Conservation (phyloP, 179 eudicot species). For the Drosera spatulata region DNA sequence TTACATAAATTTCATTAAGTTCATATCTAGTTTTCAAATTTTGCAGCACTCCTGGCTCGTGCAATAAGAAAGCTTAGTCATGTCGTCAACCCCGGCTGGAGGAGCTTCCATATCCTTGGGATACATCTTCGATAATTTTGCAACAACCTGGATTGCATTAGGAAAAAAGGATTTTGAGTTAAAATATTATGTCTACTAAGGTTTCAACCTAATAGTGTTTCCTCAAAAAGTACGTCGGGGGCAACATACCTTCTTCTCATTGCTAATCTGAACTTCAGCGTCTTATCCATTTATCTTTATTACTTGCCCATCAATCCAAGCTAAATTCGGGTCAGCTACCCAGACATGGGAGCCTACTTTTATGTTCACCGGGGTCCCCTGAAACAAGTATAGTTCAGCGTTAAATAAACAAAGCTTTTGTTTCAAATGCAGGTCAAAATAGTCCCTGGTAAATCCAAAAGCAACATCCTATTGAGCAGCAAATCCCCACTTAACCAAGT, state of each 20-base stretch:
- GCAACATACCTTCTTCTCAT: constrained; percentile 64
- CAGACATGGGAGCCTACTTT: constrained; percentile 90
- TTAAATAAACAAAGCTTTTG: too few species aligned
- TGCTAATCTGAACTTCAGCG: constrained; percentile 57
- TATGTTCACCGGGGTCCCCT: constrained; percentile 73
- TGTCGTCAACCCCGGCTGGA: constrained; percentile 61
- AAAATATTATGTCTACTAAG: not conserved
- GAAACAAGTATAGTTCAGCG: constrained; percentile 7
- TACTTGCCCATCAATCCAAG: constrained; percentile 97
- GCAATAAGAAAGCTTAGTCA: constrained; percentile 60
- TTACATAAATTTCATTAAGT: constrained; percentile 54
- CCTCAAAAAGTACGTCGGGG: too few species aligned
- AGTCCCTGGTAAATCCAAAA: too few species aligned
- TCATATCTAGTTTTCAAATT: constrained; percentile 44
- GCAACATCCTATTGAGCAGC: too few species aligned
- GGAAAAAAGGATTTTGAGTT: not conserved
- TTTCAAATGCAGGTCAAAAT: too few species aligned
- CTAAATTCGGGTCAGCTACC: constrained; percentile 81
- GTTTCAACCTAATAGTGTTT: not conserved
- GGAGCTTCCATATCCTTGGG: constrained; percentile 66
- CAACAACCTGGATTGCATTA: constrained; percentile 29
- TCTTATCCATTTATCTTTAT: constrained; percentile 50
- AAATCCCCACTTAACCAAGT: too few species aligned
- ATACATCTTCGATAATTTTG: constrained; percentile 36
- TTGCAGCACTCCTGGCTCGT: constrained; percentile 51